Base-by-base conservation (phyloP, 148 eudicot species). In the Chenopodium formosanum region DNA sequence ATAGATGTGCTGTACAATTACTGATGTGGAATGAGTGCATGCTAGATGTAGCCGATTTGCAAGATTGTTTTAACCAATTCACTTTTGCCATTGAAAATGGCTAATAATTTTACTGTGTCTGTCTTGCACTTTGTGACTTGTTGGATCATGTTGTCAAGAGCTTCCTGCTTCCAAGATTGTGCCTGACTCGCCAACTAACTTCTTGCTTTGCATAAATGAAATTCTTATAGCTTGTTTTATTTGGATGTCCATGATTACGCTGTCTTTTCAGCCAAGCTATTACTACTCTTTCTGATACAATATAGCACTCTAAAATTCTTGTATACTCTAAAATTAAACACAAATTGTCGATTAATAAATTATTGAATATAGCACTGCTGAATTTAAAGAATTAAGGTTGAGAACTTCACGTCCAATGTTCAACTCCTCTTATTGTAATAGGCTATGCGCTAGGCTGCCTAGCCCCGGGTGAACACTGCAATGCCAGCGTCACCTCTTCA, bases 11-110 rank as follows among this genome's bases (percentile, higher is more conserved):
- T 72, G 72, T 77, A 71, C 40, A 63, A 80, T 69, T 62, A 53
- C 75, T 79, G 64, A 78, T 47, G 68, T 79, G 81, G 73, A 19
- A 79, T 79, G 48, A 53, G 64, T 79, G 82, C 29, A 19, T 17
- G 25, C 29, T 69, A 50, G 64, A 69, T 79, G 47, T 53, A 48
- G 46, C 64, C 60, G 1, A 14, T 53, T 50, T 50, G 56, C 37
- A 70, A 48, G 40, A 9, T 52, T 69, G 74, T 70, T 70, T 56
- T 53, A 14, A 74, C 63, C 32, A 16, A 34, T 52, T 47, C 62
- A 16, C 34, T 70, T 50, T 31, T 4, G 74, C 75, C 81, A 20
- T 46, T 44, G 16, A 46, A 69, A 68, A 9, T 25, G 75, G 74
- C 66, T 48, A 68, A 79, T 52, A 68, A 68, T 48, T 65, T 65